Base-by-base conservation (phyloP, 208 protist genomes). In the Leishmania martiniquensis region DNA sequence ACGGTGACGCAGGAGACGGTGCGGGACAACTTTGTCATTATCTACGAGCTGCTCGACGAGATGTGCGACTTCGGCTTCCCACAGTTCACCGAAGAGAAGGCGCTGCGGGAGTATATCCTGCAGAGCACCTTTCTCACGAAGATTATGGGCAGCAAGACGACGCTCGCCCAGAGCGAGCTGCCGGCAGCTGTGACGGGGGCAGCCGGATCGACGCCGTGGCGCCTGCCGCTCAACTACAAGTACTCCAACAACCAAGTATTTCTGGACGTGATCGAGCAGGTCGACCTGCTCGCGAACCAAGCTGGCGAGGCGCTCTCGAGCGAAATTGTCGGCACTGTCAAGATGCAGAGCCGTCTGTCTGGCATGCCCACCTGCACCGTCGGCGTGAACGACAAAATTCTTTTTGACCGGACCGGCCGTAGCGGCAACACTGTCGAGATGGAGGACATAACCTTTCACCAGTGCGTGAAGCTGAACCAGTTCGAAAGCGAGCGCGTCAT, bases 11-110 rank as follows among this genome's bases (percentile, higher is more conserved):
- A 99, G 83, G 98, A 99, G 25, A 93, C 90, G 37, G 92, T 99
- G 52, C 87, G 92, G 54, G 98, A 99, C 81, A 99, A 99, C 90
- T 99, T 99, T 81, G 93, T 99, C 45, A 97, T 99, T 59, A 90
- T 99, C 34, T 99, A 99, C 85, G 99, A 99, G 86, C 89, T 99
- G 44, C 88, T 99, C 20, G 99, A 99, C 82, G 98, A 99, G 89
- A 98, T 99, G 75, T 91, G 99, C 74, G 99, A 99, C 91, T 99
- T 99, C 94, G 99, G 99, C 37, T 99, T 99, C 72, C 99, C 99
- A 52, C 99, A 99, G 91, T 99, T 93, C 84, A 98, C 91, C n/a
- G 95, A 99, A 72, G 87, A 89, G 51, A 96, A 98, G 75, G 86
- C 98, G 75, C 89, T 99, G 49, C 99, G 99, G 80, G 86, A 96